Conservation (phyloP, 73 alveolate species). For the Paramecium tetraurelia region DNA sequence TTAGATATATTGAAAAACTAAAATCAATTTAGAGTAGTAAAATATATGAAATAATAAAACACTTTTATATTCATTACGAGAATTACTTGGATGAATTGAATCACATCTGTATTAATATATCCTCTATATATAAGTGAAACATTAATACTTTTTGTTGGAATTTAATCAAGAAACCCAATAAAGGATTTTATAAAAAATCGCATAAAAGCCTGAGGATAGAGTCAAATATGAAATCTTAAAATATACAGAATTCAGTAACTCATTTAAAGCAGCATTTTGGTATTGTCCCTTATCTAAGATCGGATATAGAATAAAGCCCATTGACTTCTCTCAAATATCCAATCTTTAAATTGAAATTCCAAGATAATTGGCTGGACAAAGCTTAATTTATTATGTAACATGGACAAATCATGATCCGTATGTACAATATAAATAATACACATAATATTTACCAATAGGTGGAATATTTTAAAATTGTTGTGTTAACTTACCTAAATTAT, state of each 20-base stretch:
- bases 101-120: not conserved
- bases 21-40: not conserved
- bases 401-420: constrained; percentile 19
- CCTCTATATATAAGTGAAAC: not conserved
- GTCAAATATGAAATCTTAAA: not conserved
- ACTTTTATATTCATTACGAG: not conserved
- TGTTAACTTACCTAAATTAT: not conserved
- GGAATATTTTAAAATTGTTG: not conserved
- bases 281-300: not conserved
- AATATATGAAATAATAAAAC: not conserved
- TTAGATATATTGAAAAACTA: not conserved
- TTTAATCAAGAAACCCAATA: not conserved
- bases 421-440: not conserved
- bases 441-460: not conserved
- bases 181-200: constrained; percentile 4
- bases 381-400: not conserved
- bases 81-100: not conserved
- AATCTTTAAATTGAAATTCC: not conserved
- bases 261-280: not conserved
- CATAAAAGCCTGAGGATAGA: constrained; percentile 30
- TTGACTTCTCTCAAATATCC: not conserved
- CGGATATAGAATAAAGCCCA: constrained; percentile 23
- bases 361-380: not conserved
- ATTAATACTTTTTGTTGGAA: constrained; percentile 5
- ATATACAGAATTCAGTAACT: not conserved